Evolutionary conservation across 2,329 filamentous ascomycete genomes (phyloP), one percentile per base, ranked within the genome.

Genomic region (Bimuria novae-zelandiae): DNA sequence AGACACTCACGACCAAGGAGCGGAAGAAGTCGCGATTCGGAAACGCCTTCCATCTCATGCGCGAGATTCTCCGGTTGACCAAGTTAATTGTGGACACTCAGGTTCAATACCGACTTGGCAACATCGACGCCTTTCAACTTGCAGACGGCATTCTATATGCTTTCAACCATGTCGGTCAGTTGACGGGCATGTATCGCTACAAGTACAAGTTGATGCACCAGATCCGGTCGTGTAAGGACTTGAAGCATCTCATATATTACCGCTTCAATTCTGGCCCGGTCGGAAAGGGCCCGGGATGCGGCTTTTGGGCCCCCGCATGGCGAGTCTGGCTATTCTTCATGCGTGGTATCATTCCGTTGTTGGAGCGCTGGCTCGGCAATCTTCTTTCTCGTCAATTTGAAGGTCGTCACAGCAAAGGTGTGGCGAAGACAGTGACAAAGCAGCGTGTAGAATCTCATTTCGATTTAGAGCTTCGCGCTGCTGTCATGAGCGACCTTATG

Each of bases 141-240:
- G 94, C 94, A 3, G 94, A 99, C 74, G 94, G 94, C 74, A 99
- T 99, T 52, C 81, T 97, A n/a, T 99, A 99, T 66, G 95, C 94
- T 16, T 99, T 99, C 80, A 99, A 99, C 77, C 94, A 99, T 65
- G 94, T 99, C 52, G 94, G 94, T 57, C 95, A 99, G 75, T 81
- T 99, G 56, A 99, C 94, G 14, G 94, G 94, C 72, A 99, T 99
- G 94, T 99, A 99, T 77, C 89, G 94, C 56, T 99, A 99, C 84
- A 99, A 99, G 82, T 99, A 99, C 81, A 99, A 99, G 82, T 82
- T 99, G 51, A 99, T 99, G 94, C 94, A 99, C 74, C 94, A 99
- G 76, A 99, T 99, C 66, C 90, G 94, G 65, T 96, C 94, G 0
- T 99, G 94, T 81, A 99, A 99, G 77, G 94, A 99, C 77, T 75